Evolutionary conservation across 169 alveolate species (phyloP).

Genomic region (Cryptosporidium ryanae): DNA sequence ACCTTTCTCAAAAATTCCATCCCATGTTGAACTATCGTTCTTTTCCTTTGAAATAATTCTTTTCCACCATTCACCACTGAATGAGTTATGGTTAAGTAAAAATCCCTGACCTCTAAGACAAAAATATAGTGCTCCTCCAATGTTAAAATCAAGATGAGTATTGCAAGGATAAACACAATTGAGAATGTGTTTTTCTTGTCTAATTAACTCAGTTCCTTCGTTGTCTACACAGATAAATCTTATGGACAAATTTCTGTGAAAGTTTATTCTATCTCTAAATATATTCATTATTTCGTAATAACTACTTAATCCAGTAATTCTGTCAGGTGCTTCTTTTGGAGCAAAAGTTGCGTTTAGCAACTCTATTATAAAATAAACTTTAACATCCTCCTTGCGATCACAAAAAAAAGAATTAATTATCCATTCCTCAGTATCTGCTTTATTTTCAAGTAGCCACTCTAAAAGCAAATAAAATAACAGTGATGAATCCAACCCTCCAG

Average conservation of each 20-base stretch:
- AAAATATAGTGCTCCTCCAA: constrained; percentile 68
- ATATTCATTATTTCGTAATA: constrained; percentile 36
- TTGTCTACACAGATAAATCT: constrained; percentile 58
- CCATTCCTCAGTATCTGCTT: neutral
- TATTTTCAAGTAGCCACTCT: constrained; percentile 30
- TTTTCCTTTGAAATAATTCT: constrained; percentile 13
- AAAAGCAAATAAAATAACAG: constrained; percentile 43
- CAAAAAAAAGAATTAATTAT: neutral
- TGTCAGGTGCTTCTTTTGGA: constrained; percentile 68
- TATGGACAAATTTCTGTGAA: constrained; percentile 10
- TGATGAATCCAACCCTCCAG: constrained; percentile 76
- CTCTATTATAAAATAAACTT: constrained; percentile 31
- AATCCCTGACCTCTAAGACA: constrained; percentile 61
- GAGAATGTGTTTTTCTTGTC: constrained; percentile 27
- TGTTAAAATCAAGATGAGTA: constrained; percentile 76
- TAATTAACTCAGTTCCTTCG: neutral
- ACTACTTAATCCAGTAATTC: constrained; percentile 58
- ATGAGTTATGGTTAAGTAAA: neutral
- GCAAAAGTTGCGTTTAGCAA: constrained; percentile 54
- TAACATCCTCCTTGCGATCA: neutral
- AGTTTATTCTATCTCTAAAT: constrained; percentile 2
- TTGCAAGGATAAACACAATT: constrained; percentile 39
- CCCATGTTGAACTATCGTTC: constrained; percentile 15
- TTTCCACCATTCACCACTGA: constrained; percentile 63
- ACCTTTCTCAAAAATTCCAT: constrained; percentile 32